phyloP scores from a whole-genome alignment of 2,329 filamentous ascomycete species.

The Elsinoe necatrix region DNA sequence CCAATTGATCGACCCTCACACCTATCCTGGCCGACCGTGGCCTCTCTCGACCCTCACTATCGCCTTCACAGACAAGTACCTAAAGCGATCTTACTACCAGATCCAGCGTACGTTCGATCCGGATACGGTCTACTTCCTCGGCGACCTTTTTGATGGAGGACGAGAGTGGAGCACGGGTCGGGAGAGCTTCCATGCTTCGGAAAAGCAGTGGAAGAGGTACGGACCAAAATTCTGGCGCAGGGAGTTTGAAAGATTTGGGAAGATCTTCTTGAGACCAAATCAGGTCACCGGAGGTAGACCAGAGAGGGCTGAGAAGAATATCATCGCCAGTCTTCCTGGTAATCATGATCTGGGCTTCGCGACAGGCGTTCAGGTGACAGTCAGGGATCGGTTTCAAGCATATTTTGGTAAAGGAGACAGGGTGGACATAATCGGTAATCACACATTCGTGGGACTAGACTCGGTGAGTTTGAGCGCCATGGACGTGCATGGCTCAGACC shows the following conservation, averaged over 20 bases:
- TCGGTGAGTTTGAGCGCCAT: constrained; percentile 76
- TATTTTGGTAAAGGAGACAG: constrained; percentile 90
- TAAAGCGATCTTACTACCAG: constrained; percentile 70
- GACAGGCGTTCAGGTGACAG: constrained; percentile 68
- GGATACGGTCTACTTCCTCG: constrained; percentile 82
- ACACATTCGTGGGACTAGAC: constrained; percentile 89
- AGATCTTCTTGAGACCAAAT: constrained; percentile 59
- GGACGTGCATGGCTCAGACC: constrained; percentile 47
- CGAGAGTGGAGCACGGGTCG: constrained; percentile 79
- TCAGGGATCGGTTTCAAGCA: constrained; percentile 73
- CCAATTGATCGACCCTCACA: constrained; percentile 86
- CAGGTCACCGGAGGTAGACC: constrained; percentile 48
- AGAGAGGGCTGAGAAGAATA: constrained; percentile 64
- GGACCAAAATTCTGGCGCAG: constrained; percentile 74
- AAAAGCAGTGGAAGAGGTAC: constrained; percentile 64
- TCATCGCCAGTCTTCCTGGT: constrained; percentile 79
- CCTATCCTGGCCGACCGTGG: constrained; percentile 79
- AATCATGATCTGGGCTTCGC: constrained; percentile 96
- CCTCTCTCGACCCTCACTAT: constrained; percentile 59
- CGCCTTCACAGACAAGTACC: constrained; percentile 78
- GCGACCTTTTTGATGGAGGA: constrained; percentile 91
- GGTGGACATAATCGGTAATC: constrained; percentile 86
- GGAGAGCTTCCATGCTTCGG: constrained; percentile 43
- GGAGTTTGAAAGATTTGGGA: constrained; percentile 79
- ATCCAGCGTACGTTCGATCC: constrained; percentile 70